A percentile compares a stretch with the other conserved stretches of the same genome.
Conservation (phyloP, 1,284 basidiomycete species). For the Crucibulum parvulum region DNA sequence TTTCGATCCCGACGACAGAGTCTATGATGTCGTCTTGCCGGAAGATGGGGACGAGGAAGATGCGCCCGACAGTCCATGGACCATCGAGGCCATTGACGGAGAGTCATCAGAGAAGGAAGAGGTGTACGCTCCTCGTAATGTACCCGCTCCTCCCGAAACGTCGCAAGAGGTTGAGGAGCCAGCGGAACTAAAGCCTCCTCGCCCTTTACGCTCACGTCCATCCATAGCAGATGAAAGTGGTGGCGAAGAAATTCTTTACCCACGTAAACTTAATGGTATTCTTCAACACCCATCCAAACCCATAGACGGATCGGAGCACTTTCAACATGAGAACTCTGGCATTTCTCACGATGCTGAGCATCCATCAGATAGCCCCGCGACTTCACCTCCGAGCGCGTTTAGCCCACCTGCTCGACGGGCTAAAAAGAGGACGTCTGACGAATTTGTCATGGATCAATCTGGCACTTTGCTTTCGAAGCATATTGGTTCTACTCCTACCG, state of each 20-base stretch:
- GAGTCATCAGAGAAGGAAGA: constrained; percentile 74
- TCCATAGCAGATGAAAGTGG: constrained; percentile 82
- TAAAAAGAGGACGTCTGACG: constrained; percentile 81
- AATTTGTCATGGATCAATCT: constrained; percentile 79
- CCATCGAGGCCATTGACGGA: constrained; percentile 84
- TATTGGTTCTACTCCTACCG: constrained; percentile 32
- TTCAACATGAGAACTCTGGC: neutral
- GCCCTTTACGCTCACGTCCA: constrained; percentile 59
- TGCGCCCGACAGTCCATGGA: constrained; percentile 82
- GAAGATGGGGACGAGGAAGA: constrained; percentile 44
- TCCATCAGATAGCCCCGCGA: no score
- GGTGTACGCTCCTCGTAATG: constrained; percentile 42
- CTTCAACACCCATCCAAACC: constrained; percentile 39
- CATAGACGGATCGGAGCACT: no score
- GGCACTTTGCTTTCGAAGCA: constrained; percentile 65
- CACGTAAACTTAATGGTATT: constrained; percentile 59
- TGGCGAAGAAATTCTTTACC: constrained; percentile 84
- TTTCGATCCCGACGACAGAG: constrained; percentile 36
- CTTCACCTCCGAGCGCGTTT: constrained; percentile 70
- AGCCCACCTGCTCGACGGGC: constrained; percentile 58
- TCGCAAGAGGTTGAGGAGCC: constrained; percentile 38
- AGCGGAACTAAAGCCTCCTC: constrained; percentile 45
- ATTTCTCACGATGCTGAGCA: no score
- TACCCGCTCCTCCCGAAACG: constrained; percentile 10
- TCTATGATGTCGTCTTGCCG: constrained; percentile 51